Base-by-base conservation (phyloP, 768 basidiomycete species). In the Leucocoprinus birnbaumii region DNA sequence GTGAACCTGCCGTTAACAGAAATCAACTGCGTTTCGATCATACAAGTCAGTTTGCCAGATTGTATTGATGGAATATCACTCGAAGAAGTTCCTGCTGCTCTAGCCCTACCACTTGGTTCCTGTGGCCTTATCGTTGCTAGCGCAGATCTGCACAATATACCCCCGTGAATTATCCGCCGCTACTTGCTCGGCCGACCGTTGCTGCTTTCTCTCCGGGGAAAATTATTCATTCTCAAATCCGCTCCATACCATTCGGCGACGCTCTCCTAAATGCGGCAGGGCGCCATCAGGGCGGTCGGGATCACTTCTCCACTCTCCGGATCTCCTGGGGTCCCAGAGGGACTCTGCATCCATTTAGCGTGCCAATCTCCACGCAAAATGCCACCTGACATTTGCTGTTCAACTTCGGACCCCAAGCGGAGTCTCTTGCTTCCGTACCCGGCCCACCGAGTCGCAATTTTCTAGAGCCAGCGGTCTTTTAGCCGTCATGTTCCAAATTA, bases 111-210 rank as follows among this genome's bases (percentile, higher is more conserved):
- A 31, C 31, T 31, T 31, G 31, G 50, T 35, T 26, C 35, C 49
- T 38, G 37, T 16, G 10, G 18, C 24, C 38, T 51, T 51, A 26
- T 50, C 35, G 3, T 18, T 51, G 22, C n/a, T n/a, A n/a, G 37
- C 21, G n/a, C 0, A 18, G 3, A 14, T 8, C 34, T 27, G 19
- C 48, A 31, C 35, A 8, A 51, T 7, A n/a, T 37, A 35, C 43
- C 52, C 27, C 52, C 52, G 52, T 38, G 38, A 24, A 53, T 53
- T 53, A 53, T 53, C 52, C 52, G 52, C 31, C 25, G 38, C 24
- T 42, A 19, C n/a, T 26, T 45, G n/a, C 34, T 45, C 44, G 42
- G 27, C 43, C 51, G 34, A 37, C 41, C 14, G 4, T 3, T 5
- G 7, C 2, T 3, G 27, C 25, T 46, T 38, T 10, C 31, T 34